Conservation (phyloP, 106 monocot genomes). For the Dendrobium huoshanense region DNA sequence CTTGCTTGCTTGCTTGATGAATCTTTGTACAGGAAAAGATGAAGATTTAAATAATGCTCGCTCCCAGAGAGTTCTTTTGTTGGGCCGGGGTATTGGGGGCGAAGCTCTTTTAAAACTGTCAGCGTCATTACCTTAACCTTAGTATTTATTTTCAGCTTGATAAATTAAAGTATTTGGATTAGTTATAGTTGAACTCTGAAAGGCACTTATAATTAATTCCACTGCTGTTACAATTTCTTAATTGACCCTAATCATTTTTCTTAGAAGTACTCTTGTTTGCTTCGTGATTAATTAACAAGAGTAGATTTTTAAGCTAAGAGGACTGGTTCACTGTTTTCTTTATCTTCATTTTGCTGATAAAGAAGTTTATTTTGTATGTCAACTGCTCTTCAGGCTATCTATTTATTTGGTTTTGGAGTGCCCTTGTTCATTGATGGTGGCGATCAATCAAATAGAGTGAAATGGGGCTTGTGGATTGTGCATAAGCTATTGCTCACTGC, state of each 20-base stretch:
- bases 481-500: constrained; percentile 64
- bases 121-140: neutral
- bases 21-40: too few relatives aligned
- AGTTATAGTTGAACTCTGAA: neutral
- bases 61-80: too few relatives aligned
- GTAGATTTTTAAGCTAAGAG: neutral
- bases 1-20: too few relatives aligned
- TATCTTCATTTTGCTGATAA: neutral
- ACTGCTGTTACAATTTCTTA: neutral
- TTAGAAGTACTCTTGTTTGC: neutral
- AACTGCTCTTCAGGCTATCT: constrained; percentile 50
- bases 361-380: neutral
- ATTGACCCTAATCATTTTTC: neutral
- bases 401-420: constrained; percentile 82
- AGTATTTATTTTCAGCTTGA: neutral
- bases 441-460: constrained; percentile 34
- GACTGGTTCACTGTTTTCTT: neutral
- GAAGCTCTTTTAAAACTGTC: too few relatives aligned
- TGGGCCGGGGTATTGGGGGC: too few relatives aligned
- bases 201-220: neutral
- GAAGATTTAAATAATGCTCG: too few relatives aligned
- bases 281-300: neutral
- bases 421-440: constrained; percentile 55
- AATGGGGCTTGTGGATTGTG: constrained; percentile 83
- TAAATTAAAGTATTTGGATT: neutral